Percentiles rank a stretch among this genome's conserved stretches.
Conservation (phyloP, 495 filamentous ascomycete genomes). For the Talaromyces thailandensis region DNA sequence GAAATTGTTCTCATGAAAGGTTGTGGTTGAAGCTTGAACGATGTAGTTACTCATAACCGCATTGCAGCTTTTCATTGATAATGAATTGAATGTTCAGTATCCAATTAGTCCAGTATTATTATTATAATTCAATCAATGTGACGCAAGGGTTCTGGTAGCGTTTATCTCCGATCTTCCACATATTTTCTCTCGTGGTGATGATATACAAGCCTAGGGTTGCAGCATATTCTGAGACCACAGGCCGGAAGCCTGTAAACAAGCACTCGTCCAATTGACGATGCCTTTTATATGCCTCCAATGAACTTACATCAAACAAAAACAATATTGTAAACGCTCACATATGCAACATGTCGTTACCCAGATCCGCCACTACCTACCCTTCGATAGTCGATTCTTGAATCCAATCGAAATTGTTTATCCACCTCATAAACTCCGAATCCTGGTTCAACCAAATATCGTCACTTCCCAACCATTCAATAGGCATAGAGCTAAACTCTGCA, state of each 20-base stretch:
- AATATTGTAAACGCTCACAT: not conserved
- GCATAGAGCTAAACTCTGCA: not conserved
- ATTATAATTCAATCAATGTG: not conserved
- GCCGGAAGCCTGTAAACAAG: too few species aligned
- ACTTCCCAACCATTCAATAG: constrained; percentile 5
- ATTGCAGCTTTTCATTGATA: not conserved
- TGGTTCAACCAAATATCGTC: constrained; percentile 6
- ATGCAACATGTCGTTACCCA: too few species aligned
- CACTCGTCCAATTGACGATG: too few species aligned
- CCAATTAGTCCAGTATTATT: not conserved
- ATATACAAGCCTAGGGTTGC: too few species aligned
- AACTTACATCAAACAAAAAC: too few species aligned
- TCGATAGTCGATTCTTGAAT: not conserved
- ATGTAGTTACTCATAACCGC: not conserved
- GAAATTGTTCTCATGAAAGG: not conserved
- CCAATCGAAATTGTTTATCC: constrained; percentile 5
- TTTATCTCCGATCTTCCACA: too few species aligned
- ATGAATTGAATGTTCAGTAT: not conserved
- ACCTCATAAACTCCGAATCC: constrained; percentile 6
- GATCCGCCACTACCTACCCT: not conserved
- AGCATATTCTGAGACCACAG: too few species aligned
- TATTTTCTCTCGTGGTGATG: too few species aligned
- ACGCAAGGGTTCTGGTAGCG: not conserved
- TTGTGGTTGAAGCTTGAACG: not conserved
- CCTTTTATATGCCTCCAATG: too few species aligned